Base-by-base conservation (phyloP, 495 filamentous ascomycete genomes). In the Geoglossum glabrum region DNA sequence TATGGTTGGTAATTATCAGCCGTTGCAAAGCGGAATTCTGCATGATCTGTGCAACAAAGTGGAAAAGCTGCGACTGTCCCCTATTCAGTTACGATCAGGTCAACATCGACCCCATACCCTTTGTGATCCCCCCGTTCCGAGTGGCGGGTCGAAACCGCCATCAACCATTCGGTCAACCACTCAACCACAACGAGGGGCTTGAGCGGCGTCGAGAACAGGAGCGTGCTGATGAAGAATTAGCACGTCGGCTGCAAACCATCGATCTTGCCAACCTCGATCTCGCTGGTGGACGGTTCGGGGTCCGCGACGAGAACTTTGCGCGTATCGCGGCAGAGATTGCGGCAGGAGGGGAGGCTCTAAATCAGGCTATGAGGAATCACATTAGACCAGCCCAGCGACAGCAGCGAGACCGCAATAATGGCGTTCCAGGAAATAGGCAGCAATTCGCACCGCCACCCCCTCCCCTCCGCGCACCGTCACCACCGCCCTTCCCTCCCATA, bases 1-100 rank as follows among this genome's bases (percentile, higher is more conserved):
- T 63, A 49, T 13, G 21, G 25, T 13, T 8, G 55, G 19, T 11
- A 25, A 58, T 17, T 21, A 13, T 4, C 43, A 82, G 83, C 67
- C 84, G 79, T 55, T 90, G 86, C 65, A 80, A 77, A 54, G 86
- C 85, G 25, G 79, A 89, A 62, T 90, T 89, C 67, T 93, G 86
- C 69, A 85, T 87, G 77, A 73, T 83, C 34, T 93, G 86, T 63
- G 87, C 83, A 13, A 63, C 68, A 26, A 80, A 80, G 60, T 90
- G 86, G 86, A 90, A 89, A 69, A 81, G 77, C 0, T 93, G 86
- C 62, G 78, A 84, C 57, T 92, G 86, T 62, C 81, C 84, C 1
- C 85, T 78, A 79, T 89, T 88, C 72, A 86, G 81, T 60, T 80
- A 84, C 62, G 74, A 79, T 19, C 66, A 71, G 19, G 68, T 78